Conservation (phyloP, 1,284 basidiomycete genomes). For the Sparassis latifolia region DNA sequence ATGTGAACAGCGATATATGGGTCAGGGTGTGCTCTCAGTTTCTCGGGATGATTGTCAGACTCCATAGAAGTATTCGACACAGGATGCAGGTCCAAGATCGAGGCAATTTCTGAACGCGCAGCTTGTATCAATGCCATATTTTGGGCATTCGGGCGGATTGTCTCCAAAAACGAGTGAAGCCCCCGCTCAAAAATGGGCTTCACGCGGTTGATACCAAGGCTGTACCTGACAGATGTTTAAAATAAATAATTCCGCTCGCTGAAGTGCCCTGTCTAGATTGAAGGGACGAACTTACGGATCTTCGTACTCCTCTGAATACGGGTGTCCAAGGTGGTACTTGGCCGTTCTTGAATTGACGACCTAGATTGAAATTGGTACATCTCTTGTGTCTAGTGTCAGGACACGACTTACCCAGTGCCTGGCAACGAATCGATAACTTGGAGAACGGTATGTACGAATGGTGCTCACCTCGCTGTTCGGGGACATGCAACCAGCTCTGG, state of each 20-base stretch:
- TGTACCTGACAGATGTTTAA: slow-evolving; percentile 34
- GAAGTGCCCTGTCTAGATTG: not conserved
- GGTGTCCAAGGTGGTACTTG: slow-evolving; percentile 53
- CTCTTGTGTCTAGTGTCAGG: slow-evolving; percentile 4
- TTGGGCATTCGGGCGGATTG: slow-evolving; percentile 46
- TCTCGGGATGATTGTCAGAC: too few relatives aligned
- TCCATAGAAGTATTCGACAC: not conserved
- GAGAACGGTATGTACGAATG: not conserved
- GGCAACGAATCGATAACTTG: slow-evolving; percentile 1
- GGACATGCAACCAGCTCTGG: slow-evolving; percentile 71
- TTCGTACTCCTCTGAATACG: slow-evolving; percentile 51
- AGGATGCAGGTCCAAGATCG: slow-evolving; percentile 22
- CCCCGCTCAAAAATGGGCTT: slow-evolving; percentile 48
- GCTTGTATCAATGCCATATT: slow-evolving; percentile 41
- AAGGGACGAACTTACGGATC: slow-evolving; percentile 41
- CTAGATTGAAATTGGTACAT: slow-evolving; percentile 23
- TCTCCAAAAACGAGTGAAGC: slow-evolving; percentile 38
- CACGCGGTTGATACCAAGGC: slow-evolving; percentile 43
- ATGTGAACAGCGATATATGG: slow-evolving; percentile 53
- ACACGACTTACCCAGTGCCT: slow-evolving; percentile 57
- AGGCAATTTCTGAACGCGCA: slow-evolving; percentile 41
- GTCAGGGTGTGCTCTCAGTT: slow-evolving; percentile 8
- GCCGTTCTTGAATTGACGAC: slow-evolving; percentile 58
- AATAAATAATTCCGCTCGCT: too few relatives aligned
- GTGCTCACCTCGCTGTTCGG: slow-evolving; percentile 47